Evolutionary conservation across 352 stramenopile genomes (phyloP).

Genomic region (Pythium aphanidermatum): DNA sequence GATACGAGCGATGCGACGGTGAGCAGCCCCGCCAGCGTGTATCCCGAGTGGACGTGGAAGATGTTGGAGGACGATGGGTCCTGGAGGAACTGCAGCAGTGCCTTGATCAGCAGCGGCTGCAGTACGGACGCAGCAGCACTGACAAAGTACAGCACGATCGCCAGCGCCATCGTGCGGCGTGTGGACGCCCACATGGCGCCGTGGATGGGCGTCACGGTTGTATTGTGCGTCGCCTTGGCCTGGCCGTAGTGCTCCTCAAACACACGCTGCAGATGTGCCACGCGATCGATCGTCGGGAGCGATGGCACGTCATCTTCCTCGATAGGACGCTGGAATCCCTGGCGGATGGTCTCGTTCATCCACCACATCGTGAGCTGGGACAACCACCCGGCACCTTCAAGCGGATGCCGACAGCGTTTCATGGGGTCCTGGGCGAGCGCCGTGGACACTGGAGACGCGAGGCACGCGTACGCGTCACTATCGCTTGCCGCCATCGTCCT

Average conservation of each 20-base stretch:
- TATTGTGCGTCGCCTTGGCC: neutral
- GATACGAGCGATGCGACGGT: constrained; percentile 11
- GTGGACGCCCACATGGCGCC: constrained; percentile 3
- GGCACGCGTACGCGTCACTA: constrained; percentile 1
- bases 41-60: constrained; percentile 21
- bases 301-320: constrained; percentile 20
- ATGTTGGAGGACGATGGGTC: constrained; percentile 12
- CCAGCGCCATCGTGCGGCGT: constrained; percentile 25
- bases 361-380: constrained; percentile 7
- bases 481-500: neutral
- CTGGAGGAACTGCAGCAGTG: constrained; percentile 20
- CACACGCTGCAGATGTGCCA: constrained; percentile 9
- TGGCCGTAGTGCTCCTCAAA: constrained; percentile 10
- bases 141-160: constrained; percentile 20
- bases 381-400: neutral
- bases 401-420: too few relatives aligned
- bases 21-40: constrained; percentile 16
- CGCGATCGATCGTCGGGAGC: constrained; percentile 9
- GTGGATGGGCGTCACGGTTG: neutral
- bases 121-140: constrained; percentile 22
- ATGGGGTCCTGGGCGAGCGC: neutral
- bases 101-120: constrained; percentile 31
- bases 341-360: neutral
- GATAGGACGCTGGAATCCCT: constrained; percentile 8
- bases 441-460: neutral